These are phyloP conservation scores for Leccinum pellstonianum DNA, from an alignment of 768 basidiomycete species.

Conservation along the genomic window DNA sequence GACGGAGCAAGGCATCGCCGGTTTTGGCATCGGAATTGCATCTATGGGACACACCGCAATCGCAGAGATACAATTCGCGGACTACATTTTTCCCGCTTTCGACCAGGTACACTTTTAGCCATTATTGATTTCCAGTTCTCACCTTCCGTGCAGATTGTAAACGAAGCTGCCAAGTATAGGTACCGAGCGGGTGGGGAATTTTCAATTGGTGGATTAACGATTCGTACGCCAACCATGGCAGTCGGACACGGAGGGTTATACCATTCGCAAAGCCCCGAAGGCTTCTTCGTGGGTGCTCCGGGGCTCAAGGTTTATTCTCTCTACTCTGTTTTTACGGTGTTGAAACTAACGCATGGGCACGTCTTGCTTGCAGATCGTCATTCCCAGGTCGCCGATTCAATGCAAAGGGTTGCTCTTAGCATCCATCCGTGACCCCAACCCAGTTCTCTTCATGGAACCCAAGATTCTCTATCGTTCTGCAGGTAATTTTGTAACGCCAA, in stretches of 20 bases:
- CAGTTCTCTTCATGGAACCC: slow-evolving; percentile 94
- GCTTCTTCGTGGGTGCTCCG: slow-evolving; percentile 88
- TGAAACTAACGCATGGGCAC: not conserved
- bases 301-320: slow-evolving; percentile 69
- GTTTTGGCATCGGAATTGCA: slow-evolving; percentile 90
- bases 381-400: slow-evolving; percentile 91
- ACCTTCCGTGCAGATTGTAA: slow-evolving; percentile 64
- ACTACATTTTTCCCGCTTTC: slow-evolving; percentile 93
- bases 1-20: slow-evolving; percentile 91
- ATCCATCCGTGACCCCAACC: slow-evolving; percentile 90
- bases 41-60: slow-evolving; percentile 94
- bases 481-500: slow-evolving; percentile 37
- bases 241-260: slow-evolving; percentile 93
- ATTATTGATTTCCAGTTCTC: not conserved
- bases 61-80: slow-evolving; percentile 89
- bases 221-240: slow-evolving; percentile 86
- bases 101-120: slow-evolving; percentile 63
- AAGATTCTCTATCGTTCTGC: slow-evolving; percentile 91
- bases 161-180: slow-evolving; percentile 91
- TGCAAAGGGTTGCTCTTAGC: slow-evolving; percentile 89
- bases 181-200: slow-evolving; percentile 86
- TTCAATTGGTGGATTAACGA: slow-evolving; percentile 79
- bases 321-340: not conserved
- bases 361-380: slow-evolving; percentile 53
- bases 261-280: slow-evolving; percentile 94